Conservation (phyloP, 192 early-diverging fungal species). For the Coemansia sp. region DNA sequence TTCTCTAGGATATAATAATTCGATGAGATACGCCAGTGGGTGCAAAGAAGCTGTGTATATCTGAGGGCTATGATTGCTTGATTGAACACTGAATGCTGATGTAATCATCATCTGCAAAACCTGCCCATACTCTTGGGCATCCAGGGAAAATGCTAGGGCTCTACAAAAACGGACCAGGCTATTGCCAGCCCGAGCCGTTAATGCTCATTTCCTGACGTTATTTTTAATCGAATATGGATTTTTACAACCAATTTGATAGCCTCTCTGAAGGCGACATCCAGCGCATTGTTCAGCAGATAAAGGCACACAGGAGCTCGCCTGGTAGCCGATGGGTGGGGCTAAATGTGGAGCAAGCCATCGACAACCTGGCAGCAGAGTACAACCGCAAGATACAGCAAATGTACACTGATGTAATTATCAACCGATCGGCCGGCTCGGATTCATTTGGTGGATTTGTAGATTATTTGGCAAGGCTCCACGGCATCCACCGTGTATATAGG, state of each 20-base stretch:
- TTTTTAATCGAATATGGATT: neutral
- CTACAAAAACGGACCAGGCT: no score
- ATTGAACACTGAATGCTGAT: no score
- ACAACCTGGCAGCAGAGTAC: constrained; percentile 9
- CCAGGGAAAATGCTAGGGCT: no score
- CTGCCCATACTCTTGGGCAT: no score
- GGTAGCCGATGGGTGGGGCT: neutral
- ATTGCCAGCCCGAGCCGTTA: no score
- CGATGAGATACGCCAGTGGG: no score
- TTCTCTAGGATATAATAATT: neutral
- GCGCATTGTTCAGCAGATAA: constrained; percentile 16
- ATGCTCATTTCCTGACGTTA: no score
- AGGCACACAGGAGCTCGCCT: neutral
- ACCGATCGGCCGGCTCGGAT: neutral
- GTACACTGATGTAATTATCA: neutral
- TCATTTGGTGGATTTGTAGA: neutral
- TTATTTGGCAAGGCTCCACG: neutral
- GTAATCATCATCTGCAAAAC: no score
- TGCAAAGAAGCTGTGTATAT: no score
- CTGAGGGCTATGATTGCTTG: no score
- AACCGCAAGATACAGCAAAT: neutral
- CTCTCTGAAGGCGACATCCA: constrained; percentile 1
- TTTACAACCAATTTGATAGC: neutral
- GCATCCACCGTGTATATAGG: neutral
- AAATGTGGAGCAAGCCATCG: neutral